Evolutionary conservation across 2,329 filamentous ascomycete genomes (phyloP).

Genomic region (Diaporthe destruens): DNA sequence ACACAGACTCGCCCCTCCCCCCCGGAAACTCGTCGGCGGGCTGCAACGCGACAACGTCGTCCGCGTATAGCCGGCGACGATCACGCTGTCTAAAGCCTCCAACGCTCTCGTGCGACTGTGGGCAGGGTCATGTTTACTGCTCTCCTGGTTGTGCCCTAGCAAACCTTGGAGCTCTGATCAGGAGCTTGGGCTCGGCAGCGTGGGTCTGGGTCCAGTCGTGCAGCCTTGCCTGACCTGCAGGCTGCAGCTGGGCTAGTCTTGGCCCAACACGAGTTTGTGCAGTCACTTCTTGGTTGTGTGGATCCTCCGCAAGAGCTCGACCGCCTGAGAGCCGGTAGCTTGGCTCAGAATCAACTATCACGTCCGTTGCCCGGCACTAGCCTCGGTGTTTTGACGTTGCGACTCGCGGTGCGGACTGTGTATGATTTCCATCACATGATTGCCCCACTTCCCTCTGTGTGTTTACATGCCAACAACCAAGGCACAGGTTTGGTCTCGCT

Average conservation of each 20-base stretch:
- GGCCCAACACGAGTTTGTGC: slow-evolving; percentile 39
- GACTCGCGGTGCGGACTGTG: neutral
- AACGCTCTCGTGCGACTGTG: slow-evolving; percentile 27
- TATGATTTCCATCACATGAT: slow-evolving; percentile 14
- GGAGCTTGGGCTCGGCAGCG: slow-evolving; percentile 5
- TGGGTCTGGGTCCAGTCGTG: slow-evolving; percentile 29
- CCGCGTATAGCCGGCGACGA: slow-evolving; percentile 20
- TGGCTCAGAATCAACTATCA: slow-evolving; percentile 17
- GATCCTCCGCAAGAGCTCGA: slow-evolving; percentile 12
- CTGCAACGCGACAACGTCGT: slow-evolving; percentile 12
- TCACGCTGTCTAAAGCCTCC: neutral
- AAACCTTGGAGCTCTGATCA: neutral
- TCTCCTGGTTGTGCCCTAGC: neutral
- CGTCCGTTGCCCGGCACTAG: slow-evolving; percentile 18
- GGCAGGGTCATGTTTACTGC: neutral
- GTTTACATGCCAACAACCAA: neutral
- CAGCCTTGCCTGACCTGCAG: slow-evolving; percentile 33
- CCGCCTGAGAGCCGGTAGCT: slow-evolving; percentile 22
- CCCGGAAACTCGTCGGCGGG: slow-evolving; percentile 21
- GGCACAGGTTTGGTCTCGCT: neutral
- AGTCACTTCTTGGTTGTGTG: slow-evolving; percentile 31
- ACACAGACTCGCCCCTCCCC: slow-evolving; percentile 15
- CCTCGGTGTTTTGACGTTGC: slow-evolving; percentile 20
- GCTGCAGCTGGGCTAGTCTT: slow-evolving; percentile 39
- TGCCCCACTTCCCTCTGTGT: neutral